Percentiles rank a stretch among this genome's conserved stretches.
Evolutionary conservation across 768 basidiomycete genomes (phyloP).

Genomic region (Leccinum longicurvipes): DNA sequence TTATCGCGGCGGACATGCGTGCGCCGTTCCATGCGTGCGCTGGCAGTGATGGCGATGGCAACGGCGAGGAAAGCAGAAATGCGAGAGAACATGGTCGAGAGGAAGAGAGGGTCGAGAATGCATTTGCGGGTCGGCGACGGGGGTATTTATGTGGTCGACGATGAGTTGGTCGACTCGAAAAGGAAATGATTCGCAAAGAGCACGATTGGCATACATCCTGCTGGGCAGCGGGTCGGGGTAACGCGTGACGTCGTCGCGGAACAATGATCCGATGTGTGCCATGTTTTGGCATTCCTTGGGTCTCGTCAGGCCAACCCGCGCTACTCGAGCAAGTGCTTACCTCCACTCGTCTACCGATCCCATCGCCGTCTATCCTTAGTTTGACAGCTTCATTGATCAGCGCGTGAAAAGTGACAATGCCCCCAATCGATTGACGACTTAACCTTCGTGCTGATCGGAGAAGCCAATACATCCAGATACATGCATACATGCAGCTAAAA

Average conservation of each 20-base stretch:
- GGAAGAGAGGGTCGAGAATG: neutral
- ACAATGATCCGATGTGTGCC: neutral
- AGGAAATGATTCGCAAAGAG: conserved; percentile 10
- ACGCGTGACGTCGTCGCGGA: conserved; percentile 12
- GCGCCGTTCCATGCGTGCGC: conserved; percentile 23
- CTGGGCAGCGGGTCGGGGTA: neutral
- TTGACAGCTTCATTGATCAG: neutral
- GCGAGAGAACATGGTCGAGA: conserved; percentile 21
- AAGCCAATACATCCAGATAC: neutral
- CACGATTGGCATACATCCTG: neutral
- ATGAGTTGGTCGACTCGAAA: conserved; percentile 2
- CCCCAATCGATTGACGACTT: neutral
- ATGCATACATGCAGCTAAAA: conserved; percentile 4
- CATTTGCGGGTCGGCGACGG: neutral
- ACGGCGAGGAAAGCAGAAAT: conserved; percentile 18
- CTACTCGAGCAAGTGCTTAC: neutral
- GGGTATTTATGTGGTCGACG: conserved; percentile 23
- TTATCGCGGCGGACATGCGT: conserved; percentile 6
- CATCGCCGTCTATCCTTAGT: neutral
- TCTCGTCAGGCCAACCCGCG: neutral
- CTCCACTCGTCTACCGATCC: neutral
- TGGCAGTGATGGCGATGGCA: conserved; percentile 16
- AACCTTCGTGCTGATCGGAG: neutral
- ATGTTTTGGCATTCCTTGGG: conserved; percentile 6
- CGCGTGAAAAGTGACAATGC: neutral